Evolutionary conservation across 1,139 yeast species (phyloP), one percentile per base, ranked within the genome.

Genomic region (Taphrina betulina): DNA sequence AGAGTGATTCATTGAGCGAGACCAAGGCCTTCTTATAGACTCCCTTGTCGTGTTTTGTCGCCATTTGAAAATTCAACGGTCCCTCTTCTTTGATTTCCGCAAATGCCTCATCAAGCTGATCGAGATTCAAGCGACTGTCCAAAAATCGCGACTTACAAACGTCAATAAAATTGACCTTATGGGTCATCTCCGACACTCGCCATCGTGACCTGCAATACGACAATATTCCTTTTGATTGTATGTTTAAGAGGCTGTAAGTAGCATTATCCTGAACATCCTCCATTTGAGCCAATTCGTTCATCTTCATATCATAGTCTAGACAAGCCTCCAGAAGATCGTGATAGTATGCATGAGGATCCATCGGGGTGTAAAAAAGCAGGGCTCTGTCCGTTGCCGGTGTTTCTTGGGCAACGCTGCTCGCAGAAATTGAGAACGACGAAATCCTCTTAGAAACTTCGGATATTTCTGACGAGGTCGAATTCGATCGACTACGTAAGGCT

Each of bases 91-190:
- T 36, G 2, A 29, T 12, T 29, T 53, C 53, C 12, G 10, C 16
- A 16, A 53, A 44, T 3, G 51, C 42, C 12, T 28, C 45, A 17
- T 53, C 53, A 26, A 53, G 28, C 19, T 28, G 26, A 8, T 53
- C 53, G 10, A 44, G 22, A n/a, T 44, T 29, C n/a, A 53, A 33
- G 16, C 36, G 29, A 23, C 28, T 22, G 16, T 45, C 42, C 16
- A 35, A 31, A 14, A 35, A 52, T 3, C n/a, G n/a, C 8, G 16
- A 23, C 16, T 37, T 23, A 26, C 44, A 36, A 2, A 43, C 43
- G 22, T 34, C 43, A 10, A 52, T 20, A 19, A 28, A 43, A 19
- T 12, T 26, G 8, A 35, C 26, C 5, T 24, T 31, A 16, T 43
- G 51, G 12, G 33, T 17, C 20, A 28, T 26, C 16, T 20, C 10